A percentile compares a stretch with the other conserved stretches of the same genome.
phyloP scores from a whole-genome alignment of 2,329 filamentous ascomycete genomes.

The Pseudogymnoascus sp. region DNA sequence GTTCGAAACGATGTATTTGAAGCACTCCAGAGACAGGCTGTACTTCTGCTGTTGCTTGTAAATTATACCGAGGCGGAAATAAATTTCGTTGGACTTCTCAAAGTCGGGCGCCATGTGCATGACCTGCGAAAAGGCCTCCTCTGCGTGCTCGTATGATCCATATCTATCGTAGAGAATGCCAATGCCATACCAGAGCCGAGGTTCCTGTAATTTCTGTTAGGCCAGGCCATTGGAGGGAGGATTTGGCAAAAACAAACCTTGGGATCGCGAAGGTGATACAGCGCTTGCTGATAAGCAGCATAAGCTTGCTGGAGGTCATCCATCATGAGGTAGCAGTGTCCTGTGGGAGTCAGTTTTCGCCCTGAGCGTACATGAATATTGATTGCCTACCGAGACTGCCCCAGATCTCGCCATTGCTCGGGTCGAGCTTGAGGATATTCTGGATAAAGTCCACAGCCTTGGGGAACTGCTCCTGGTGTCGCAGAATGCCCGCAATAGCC shows the following conservation, averaged over 20 bases:
- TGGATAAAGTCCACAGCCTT: slow-evolving; percentile 91
- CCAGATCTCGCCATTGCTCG: slow-evolving; percentile 89
- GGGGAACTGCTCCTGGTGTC: slow-evolving; percentile 85
- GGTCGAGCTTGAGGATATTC: slow-evolving; percentile 82
- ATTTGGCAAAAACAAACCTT: slow-evolving; percentile 49
- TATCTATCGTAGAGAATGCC: slow-evolving; percentile 96
- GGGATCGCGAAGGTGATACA: slow-evolving; percentile 86
- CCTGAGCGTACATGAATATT: not conserved
- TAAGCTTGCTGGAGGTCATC: slow-evolving; percentile 96
- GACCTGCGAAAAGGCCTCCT: slow-evolving; percentile 95
- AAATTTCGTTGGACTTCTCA: slow-evolving; percentile 98
- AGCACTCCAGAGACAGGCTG: slow-evolving; percentile 86
- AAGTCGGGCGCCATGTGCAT: slow-evolving; percentile 98
- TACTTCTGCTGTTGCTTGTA: slow-evolving; percentile 99
- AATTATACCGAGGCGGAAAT: slow-evolving; percentile 97
- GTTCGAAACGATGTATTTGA: slow-evolving; percentile 93
- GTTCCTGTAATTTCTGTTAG: slow-evolving; percentile 51
- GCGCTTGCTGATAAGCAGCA: slow-evolving; percentile 87
- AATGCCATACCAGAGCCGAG: slow-evolving; percentile 97
- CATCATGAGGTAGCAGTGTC: slow-evolving; percentile 99
- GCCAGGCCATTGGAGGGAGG: slow-evolving; percentile 11
- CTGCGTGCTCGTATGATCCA: slow-evolving; percentile 90
- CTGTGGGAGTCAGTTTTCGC: slow-evolving; percentile 36
- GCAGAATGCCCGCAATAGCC: slow-evolving; percentile 82
- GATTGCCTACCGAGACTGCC: slow-evolving; percentile 69